phyloP scores from a whole-genome alignment of 441 rosid species.

The Erodium texanum region DNA sequence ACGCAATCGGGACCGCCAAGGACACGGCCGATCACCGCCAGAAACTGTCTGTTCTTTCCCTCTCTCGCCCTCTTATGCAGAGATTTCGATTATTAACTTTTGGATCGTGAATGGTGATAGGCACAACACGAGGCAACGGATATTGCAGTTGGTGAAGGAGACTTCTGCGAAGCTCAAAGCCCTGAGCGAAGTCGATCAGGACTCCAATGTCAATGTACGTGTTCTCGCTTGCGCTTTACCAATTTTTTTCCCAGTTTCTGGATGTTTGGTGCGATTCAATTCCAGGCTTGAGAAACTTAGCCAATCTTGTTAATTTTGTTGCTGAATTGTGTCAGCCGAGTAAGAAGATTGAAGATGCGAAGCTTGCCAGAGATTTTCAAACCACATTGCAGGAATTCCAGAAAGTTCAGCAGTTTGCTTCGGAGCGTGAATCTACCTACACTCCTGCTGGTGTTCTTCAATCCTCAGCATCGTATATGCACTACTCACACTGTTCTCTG shows the following conservation, averaged over 20 bases:
- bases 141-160: slow-evolving; percentile 54
- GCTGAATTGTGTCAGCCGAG: slow-evolving; percentile 27
- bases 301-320: background rate
- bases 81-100: background rate
- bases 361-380: slow-evolving; percentile 66
- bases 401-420: slow-evolving; percentile 59
- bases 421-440: slow-evolving; percentile 54
- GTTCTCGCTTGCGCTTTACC: background rate
- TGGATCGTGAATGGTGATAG: slow-evolving; percentile 21
- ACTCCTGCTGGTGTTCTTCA: slow-evolving; percentile 36
- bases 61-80: background rate
- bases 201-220: slow-evolving; percentile 32
- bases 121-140: slow-evolving; percentile 51
- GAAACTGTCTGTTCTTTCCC: slow-evolving; percentile 25
- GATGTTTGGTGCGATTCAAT: too few species aligned
- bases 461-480: slow-evolving; percentile 27
- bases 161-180: slow-evolving; percentile 58
- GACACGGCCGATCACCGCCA: slow-evolving; percentile 27
- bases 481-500: background rate
- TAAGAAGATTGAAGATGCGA: slow-evolving; percentile 63
- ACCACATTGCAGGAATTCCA: slow-evolving; percentile 51
- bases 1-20: slow-evolving; percentile 39
- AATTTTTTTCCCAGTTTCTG: too few species aligned
- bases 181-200: slow-evolving; percentile 47
- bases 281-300: too few species aligned